These are phyloP conservation scores for Choiromyces venosus DNA, from an alignment of 495 filamentous ascomycete genomes.

Conservation along the genomic window DNA sequence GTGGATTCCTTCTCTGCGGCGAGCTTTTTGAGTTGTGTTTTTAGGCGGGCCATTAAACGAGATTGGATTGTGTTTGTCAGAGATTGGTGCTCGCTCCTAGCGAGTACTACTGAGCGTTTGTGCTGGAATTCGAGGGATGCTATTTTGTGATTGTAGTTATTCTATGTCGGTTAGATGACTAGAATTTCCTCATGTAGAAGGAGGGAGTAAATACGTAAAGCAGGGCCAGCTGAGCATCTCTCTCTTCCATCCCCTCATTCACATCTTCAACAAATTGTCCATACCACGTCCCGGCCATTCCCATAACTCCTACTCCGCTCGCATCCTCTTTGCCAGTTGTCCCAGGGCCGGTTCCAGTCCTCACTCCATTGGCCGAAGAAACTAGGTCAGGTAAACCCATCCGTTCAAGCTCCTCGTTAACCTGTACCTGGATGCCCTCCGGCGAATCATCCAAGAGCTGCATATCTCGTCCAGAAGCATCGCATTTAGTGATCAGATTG, in stretches of 20 bases:
- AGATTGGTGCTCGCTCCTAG: slow-evolving; percentile 51
- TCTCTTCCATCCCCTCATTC: slow-evolving; percentile 75
- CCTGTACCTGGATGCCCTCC: slow-evolving; percentile 57
- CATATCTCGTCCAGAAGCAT: slow-evolving; percentile 62
- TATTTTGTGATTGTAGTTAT: slow-evolving; percentile 27
- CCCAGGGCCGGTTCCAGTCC: slow-evolving; percentile 6
- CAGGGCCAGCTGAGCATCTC: slow-evolving; percentile 70
- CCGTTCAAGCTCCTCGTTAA: slow-evolving; percentile 55
- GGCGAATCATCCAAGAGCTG: slow-evolving; percentile 66
- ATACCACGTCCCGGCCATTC: slow-evolving; percentile 63
- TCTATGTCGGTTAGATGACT: slow-evolving; percentile 14
- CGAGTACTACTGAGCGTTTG: slow-evolving; percentile 30
- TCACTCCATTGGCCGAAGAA: slow-evolving; percentile 55
- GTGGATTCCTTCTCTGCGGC: slow-evolving; percentile 73
- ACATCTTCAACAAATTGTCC: slow-evolving; percentile 73
- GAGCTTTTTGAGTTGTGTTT: slow-evolving; percentile 66
- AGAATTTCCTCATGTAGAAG: background rate
- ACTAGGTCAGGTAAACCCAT: slow-evolving; percentile 45
- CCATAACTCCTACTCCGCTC: slow-evolving; percentile 43
- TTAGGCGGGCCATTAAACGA: slow-evolving; percentile 72
- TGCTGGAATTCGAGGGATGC: slow-evolving; percentile 31
- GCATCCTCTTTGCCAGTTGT: slow-evolving; percentile 44
- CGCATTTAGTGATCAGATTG: slow-evolving; percentile 72
- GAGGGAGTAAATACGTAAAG: slow-evolving; percentile 58
- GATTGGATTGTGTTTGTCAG: slow-evolving; percentile 75